Evolutionary conservation across 495 filamentous ascomycete species (phyloP), one percentile per base, ranked within the genome.

Genomic region (Penicillium fimorum): DNA sequence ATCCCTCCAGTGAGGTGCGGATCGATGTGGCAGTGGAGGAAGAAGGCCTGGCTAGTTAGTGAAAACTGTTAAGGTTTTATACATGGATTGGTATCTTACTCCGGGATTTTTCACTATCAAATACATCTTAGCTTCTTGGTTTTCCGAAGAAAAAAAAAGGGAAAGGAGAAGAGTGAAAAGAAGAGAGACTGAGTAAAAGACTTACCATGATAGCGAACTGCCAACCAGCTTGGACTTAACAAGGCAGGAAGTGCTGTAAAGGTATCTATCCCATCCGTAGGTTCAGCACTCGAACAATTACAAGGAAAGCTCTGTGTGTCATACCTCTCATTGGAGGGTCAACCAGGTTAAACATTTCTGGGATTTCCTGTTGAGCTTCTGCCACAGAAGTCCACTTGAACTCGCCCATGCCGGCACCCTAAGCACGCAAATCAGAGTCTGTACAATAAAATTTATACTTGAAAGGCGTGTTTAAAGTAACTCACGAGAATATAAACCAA

Each of bases 341-440:
- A 12, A 70, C 70, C 51, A 81, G 74, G 37, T 59, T 35, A 58
- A 82, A 82, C 40, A 45, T 65, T 0, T 77, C 52, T 9, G 77
- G 45, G 62, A 65, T n/a, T 47, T 50, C 68, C 22, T 67, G 50
- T 27, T 65, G 58, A 1, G 79, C 79, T 27, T 78, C 76, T 12
- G 64, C 70, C 3, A 80, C 73, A 13, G 66, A 67, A n/a, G 58
- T 63, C 53, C 68, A 82, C 22, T 67, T 76, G 57, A 75, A 82
- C 1, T 33, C 44, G 0, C 77, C 78, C 0, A 15, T 37, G 8
- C 74, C 77, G 18, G 53, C 33, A 11, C 80, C 80, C 50, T 53
- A 29, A 4, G 6, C 5, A 29, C 11, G 7, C 1, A 25, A 9
- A 15, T 46, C 43, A 46, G 20, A 9, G 24, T 18, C 4, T 10